These are phyloP conservation scores for Puccinia polysora DNA, from an alignment of 1,284 basidiomycete genomes.

Conservation along the genomic window DNA sequence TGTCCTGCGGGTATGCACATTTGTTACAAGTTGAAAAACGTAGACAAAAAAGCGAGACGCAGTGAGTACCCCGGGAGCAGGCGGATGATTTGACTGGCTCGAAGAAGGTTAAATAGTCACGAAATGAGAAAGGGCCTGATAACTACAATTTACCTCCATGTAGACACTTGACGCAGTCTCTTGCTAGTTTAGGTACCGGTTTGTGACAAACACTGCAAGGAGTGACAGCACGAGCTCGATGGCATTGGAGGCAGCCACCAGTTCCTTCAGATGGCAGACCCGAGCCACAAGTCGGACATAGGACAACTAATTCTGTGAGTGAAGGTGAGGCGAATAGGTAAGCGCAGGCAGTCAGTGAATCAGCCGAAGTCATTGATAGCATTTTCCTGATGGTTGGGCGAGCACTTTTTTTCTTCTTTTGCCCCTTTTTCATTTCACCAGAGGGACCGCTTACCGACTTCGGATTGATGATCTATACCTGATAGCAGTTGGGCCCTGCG, in stretches of 20 bases:
- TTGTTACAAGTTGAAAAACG: no score
- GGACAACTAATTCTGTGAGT: neutral
- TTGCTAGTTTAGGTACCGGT: slow-evolving; percentile 14
- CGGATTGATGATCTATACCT: slow-evolving; percentile 9
- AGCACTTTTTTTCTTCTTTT: no score
- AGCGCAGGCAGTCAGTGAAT: neutral
- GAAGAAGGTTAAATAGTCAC: no score
- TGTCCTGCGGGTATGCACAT: slow-evolving; percentile 24
- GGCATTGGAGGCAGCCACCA: neutral
- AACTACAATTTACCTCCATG: slow-evolving; percentile 23
- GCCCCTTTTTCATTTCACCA: neutral
- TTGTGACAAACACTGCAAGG: slow-evolving; percentile 35
- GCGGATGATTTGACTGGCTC: no score
- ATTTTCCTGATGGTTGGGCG: no score
- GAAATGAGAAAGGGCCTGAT: neutral
- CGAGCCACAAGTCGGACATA: neutral
- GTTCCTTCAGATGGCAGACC: neutral
- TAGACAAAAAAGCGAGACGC: neutral
- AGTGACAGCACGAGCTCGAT: neutral
- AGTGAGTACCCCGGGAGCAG: neutral
- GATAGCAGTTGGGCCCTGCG: slow-evolving; percentile 16
- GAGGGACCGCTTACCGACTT: slow-evolving; percentile 7
- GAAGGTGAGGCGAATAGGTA: neutral
- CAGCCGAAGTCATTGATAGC: neutral
- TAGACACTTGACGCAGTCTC: slow-evolving; percentile 31